Evolutionary conservation across 129 eudicot genomes (phyloP), one percentile per base, ranked within the genome.

Genomic region (Ambrosia artemisiifolia): DNA sequence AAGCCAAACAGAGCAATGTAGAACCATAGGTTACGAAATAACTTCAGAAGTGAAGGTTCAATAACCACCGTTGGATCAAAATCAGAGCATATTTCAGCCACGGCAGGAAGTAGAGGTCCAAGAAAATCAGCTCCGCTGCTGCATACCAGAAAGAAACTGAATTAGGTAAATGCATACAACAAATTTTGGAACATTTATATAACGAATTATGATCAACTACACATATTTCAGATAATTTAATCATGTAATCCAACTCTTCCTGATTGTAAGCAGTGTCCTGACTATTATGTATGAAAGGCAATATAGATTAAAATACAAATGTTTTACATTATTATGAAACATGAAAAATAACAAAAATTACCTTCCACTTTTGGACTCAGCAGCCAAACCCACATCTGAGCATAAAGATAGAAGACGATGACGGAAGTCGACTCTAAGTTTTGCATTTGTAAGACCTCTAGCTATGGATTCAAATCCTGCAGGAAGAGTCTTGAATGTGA

Each of bases 101-200:
- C 99, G 18, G 99, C 94, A 74, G 99, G 99, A 74, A 95, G 89
- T 53, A 95, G 86, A 64, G 99, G 99, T 66, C 99, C 99, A 84
- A 95, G 95, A 78, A 90, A 95, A 82, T 95, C 99, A 73, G 99
- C 99, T 66, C 99, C 99, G 62, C 97, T 90, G 81, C 99, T 95
- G 96, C 72, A 77, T 63, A 78, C 33, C 16, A 38, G 50, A 42
- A 70, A 18, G 65, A 36, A 77, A 36, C 53, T 83, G 16, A 11
- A 43, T 77, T 35, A 68, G 60, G 50, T 32, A 71, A 56, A 71
- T 56, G 47, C 60, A 46, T 64, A 60, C 43, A 34, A 35, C 47
- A 74, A 3, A 40, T 28, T 72, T 59, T 14, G 53, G 63, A 63
- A 13, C 65, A 63, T 63, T 24, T 71, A 17, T 44, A 28, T 40